These are phyloP conservation scores for Fraxinus greggii DNA, from an alignment of 305 asterid species.

Conservation along the genomic window DNA sequence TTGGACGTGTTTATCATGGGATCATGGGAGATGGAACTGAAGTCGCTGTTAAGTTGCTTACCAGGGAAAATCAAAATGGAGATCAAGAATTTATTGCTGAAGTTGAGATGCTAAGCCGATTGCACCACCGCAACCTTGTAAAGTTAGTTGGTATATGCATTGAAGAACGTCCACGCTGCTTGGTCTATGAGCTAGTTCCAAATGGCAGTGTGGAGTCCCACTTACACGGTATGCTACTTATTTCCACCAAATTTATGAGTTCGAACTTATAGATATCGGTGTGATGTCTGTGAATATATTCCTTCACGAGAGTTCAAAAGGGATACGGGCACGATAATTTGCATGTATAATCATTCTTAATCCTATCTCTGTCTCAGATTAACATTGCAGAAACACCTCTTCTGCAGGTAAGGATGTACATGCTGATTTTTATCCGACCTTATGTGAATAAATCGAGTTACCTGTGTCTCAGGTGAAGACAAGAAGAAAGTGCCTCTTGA, in stretches of 20 bases:
- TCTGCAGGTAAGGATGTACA: neutral
- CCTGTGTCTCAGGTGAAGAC: slow-evolving; percentile 60
- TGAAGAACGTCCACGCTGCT: slow-evolving; percentile 67
- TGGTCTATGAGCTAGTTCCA: slow-evolving; percentile 82
- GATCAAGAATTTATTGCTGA: slow-evolving; percentile 92
- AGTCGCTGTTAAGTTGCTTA: slow-evolving; percentile 81
- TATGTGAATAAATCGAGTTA: neutral
- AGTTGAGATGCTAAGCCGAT: slow-evolving; percentile 90
- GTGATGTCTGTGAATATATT: neutral
- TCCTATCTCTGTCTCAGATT: slow-evolving; percentile 7
- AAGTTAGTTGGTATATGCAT: slow-evolving; percentile 90
- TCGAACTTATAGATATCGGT: neutral
- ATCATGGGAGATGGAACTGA: slow-evolving; percentile 64
- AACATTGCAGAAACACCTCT: neutral
- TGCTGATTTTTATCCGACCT: neutral
- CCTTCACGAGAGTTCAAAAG: neutral
- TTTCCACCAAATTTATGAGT: slow-evolving; percentile 16
- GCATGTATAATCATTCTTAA: neutral
- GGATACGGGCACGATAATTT: neutral
- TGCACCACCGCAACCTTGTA: slow-evolving; percentile 95
- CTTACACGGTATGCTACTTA: slow-evolving; percentile 62
- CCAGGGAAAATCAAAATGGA: slow-evolving; percentile 71
- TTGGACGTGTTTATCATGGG: slow-evolving; percentile 94
- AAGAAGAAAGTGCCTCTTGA: slow-evolving; percentile 59
- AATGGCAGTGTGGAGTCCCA: slow-evolving; percentile 96